These are phyloP conservation scores for Trametes cubensis DNA, from an alignment of 768 basidiomycete genomes.

Conservation along the genomic window DNA sequence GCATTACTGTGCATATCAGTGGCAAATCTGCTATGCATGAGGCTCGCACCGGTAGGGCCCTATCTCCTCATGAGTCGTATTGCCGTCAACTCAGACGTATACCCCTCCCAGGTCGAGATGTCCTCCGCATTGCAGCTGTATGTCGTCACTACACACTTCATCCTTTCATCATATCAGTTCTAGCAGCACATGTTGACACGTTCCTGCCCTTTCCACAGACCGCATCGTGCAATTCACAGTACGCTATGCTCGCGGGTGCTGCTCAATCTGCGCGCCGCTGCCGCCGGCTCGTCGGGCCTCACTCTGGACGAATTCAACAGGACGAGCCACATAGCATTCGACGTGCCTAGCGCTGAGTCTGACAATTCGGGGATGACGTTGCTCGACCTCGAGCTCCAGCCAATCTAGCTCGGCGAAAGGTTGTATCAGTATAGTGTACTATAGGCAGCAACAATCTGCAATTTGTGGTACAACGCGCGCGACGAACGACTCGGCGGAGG, in stretches of 20 bases:
- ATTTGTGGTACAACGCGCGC: too few species aligned
- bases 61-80: not conserved
- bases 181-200: not conserved
- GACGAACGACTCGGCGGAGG: too few species aligned
- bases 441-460: too few species aligned
- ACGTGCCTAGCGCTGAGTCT: not conserved
- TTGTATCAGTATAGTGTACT: too few species aligned
- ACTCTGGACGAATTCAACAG: not conserved
- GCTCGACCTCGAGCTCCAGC: too few species aligned
- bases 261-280: slow-evolving; percentile 16
- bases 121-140: slow-evolving; percentile 8
- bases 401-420: too few species aligned
- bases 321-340: not conserved
- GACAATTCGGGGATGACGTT: too few species aligned
- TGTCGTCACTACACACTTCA: not conserved
- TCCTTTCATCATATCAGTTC: not conserved
- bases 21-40: slow-evolving; percentile 13
- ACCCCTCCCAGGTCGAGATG: not conserved
- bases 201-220: not conserved
- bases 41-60: slow-evolving; percentile 4
- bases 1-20: slow-evolving; percentile 7
- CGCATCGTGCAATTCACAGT: slow-evolving; percentile 16
- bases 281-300: slow-evolving; percentile 3
- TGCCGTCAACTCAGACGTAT: not conserved
- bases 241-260: slow-evolving; percentile 20